These are phyloP conservation scores for Cunninghamia lanceolata DNA, from an alignment of 75 land plant species.

Conservation along the genomic window DNA sequence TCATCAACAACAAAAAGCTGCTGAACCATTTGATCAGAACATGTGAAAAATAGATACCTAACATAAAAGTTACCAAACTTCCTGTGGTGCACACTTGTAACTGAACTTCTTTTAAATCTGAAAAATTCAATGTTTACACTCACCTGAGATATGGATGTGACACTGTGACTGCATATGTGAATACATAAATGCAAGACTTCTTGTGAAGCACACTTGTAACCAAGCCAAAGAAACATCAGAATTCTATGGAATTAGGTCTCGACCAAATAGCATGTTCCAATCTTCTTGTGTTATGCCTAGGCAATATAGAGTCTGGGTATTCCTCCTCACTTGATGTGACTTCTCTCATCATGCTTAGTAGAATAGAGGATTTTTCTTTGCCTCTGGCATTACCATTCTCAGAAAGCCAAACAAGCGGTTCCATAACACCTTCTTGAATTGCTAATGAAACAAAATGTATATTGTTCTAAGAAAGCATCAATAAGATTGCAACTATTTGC, in stretches of 20 bases:
- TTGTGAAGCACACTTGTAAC: neutral
- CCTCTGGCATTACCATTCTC: conserved; percentile 3
- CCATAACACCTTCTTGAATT: conserved; percentile 52
- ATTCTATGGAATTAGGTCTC: neutral
- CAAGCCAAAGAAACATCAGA: neutral
- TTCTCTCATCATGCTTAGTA: conserved; percentile 1
- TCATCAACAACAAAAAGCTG: neutral
- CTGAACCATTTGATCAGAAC: neutral
- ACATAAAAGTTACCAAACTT: neutral
- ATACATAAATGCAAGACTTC: neutral
- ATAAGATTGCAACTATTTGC: conserved; percentile 67
- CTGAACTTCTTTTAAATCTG: neutral
- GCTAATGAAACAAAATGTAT: conserved; percentile 66
- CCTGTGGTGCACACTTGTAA: neutral
- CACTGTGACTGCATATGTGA: neutral
- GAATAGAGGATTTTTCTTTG: conserved; percentile 2
- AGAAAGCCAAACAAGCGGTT: conserved; percentile 11
- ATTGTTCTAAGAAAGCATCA: conserved; percentile 56
- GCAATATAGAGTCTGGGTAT: neutral
- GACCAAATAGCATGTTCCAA: neutral
- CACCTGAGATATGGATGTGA: neutral
- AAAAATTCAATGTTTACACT: neutral
- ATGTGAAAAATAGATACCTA: neutral
- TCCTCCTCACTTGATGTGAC: neutral
- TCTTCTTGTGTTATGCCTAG: neutral